phyloP scores from a whole-genome alignment of 768 basidiomycete species.

The Tylopilus rubrobrunneus region DNA sequence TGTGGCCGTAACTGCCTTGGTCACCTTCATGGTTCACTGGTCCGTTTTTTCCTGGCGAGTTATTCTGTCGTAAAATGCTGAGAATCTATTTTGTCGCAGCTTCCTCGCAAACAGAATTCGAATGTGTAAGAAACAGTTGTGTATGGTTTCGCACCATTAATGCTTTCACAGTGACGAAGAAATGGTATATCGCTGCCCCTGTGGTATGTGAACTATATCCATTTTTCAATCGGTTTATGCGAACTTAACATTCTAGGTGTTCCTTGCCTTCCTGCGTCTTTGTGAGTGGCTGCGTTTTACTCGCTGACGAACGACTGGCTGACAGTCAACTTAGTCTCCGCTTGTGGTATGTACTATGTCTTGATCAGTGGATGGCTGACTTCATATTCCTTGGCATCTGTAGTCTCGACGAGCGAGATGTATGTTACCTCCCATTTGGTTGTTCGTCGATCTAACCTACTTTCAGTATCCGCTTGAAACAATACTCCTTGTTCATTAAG shows the following conservation, averaged over 20 bases:
- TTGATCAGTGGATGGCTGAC: not conserved
- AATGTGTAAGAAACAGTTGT: constrained; percentile 22
- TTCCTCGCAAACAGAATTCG: constrained; percentile 34
- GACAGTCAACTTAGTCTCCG: constrained; percentile 21
- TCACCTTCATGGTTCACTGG: constrained; percentile 36
- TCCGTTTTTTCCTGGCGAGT: not conserved
- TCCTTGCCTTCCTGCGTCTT: constrained; percentile 33
- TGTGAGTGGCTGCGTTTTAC: constrained; percentile 16
- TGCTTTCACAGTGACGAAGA: constrained; percentile 26
- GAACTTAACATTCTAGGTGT: constrained; percentile 10
- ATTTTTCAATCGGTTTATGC: not conserved
- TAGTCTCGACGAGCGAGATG: constrained; percentile 33
- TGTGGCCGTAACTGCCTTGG: constrained; percentile 27
- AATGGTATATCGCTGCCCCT: constrained; percentile 30
- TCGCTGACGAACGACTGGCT: not conserved
- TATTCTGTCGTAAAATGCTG: too few relatives aligned
- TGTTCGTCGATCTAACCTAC: not conserved
- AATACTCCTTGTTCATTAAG: constrained; percentile 28
- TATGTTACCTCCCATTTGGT: constrained; percentile 3
- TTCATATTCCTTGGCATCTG: not conserved
- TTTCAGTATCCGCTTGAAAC: constrained; percentile 26
- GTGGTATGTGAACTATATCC: constrained; percentile 13
- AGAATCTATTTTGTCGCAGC: constrained; percentile 1
- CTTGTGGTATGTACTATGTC: constrained; percentile 21
- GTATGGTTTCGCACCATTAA: constrained; percentile 1